These are phyloP conservation scores for Astrephomene gubernaculifera DNA, from an alignment of 139 green algal species.

Conservation along the genomic window DNA sequence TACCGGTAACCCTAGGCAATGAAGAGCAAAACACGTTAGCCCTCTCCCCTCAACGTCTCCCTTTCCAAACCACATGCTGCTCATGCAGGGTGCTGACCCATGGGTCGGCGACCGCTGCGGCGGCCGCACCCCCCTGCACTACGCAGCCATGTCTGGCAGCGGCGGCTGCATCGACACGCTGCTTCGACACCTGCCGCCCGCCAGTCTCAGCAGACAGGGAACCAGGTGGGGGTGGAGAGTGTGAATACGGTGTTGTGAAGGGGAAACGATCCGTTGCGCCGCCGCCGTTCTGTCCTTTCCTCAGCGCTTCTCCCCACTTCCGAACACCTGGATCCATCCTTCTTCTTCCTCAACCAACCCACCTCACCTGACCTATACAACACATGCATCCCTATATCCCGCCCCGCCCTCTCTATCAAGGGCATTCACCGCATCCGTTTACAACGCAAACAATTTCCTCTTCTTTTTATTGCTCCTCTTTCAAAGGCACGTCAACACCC, in stretches of 20 bases:
- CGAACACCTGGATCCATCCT: background rate
- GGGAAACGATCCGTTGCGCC: too few relatives aligned
- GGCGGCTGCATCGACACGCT: background rate
- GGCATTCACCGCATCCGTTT: background rate
- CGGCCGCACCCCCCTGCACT: conserved; percentile 25
- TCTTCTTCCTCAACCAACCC: background rate
- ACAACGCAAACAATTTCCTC: background rate
- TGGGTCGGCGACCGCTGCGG: conserved; percentile 59
- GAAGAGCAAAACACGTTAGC: background rate
- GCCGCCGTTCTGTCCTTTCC: background rate
- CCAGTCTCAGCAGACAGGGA: background rate
- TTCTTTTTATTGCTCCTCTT: too few relatives aligned
- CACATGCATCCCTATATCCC: background rate
- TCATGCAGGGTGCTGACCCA: conserved; percentile 54
- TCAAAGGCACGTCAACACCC: background rate
- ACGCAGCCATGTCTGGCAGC: conserved; percentile 1
- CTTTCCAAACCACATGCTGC: background rate
- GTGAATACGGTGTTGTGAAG: background rate
- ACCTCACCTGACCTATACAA: background rate
- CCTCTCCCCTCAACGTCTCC: background rate
- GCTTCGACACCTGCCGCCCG: background rate
- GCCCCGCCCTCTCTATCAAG: background rate
- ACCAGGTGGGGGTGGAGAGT: background rate
- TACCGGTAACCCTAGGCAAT: background rate
- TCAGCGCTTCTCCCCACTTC: background rate